Conservation (phyloP, 352 stramenopile species). For the Lagenidium giganteum region DNA sequence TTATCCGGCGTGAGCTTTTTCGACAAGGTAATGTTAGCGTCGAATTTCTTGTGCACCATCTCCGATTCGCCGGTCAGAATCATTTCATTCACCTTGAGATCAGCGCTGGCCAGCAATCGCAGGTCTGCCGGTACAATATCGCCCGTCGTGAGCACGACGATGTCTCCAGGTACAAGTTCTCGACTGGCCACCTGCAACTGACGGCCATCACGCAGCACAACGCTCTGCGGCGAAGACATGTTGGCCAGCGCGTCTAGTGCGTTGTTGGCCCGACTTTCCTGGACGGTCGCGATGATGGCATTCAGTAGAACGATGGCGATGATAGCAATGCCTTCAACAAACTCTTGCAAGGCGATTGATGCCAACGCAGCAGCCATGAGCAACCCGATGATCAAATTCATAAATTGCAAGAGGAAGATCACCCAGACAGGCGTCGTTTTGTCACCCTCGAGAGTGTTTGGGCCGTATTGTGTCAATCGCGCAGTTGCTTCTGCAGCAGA, state of each 20-base stretch:
- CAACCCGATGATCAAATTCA: constrained; percentile 33
- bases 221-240: constrained; percentile 27
- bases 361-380: constrained; percentile 29
- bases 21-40: constrained; percentile 1
- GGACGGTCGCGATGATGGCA: constrained; percentile 26
- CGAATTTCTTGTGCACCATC: constrained; percentile 22
- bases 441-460: constrained; percentile 22
- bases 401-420: constrained; percentile 35
- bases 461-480: constrained; percentile 14
- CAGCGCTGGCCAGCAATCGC: constrained; percentile 48
- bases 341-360: constrained; percentile 31
- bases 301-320: constrained; percentile 37
- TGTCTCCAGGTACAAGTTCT: constrained; percentile 28
- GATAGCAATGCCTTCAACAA: constrained; percentile 29
- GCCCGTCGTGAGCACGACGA: constrained; percentile 59
- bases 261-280: constrained; percentile 28
- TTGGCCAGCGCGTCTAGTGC: constrained; percentile 27
- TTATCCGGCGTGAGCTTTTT: constrained; percentile 27
- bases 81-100: constrained; percentile 71
- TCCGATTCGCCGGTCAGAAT: constrained; percentile 80
- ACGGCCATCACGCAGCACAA: constrained; percentile 22
- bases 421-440: constrained; percentile 15
- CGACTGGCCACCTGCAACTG: constrained; percentile 23
- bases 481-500: constrained; percentile 9
- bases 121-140: constrained; percentile 80